Conservation (phyloP, 768 basidiomycete species). For the Naganishia vishniacii region DNA sequence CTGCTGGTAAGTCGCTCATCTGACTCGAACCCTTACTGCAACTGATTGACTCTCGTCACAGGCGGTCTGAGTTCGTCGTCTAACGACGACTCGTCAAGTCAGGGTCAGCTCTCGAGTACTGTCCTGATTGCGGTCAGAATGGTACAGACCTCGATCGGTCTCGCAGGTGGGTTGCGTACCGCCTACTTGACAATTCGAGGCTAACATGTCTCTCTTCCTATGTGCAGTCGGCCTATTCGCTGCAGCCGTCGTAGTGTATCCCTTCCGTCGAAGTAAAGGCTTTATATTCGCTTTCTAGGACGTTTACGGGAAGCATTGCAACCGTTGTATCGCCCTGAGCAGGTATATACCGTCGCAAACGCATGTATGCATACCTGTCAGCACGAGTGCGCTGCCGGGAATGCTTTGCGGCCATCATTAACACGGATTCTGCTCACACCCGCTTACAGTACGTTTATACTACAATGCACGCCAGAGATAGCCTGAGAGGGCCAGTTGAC, state of each 20-base stretch:
- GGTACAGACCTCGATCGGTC: conserved; percentile 41
- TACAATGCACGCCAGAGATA: too few species aligned
- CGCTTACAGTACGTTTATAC: too few species aligned
- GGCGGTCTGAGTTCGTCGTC: conserved; percentile 24
- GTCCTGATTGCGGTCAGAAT: conserved; percentile 32
- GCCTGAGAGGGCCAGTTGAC: too few species aligned
- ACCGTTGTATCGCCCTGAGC: neutral
- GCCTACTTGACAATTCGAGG: too few species aligned
- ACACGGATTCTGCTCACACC: too few species aligned
- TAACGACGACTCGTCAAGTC: conserved; percentile 6
- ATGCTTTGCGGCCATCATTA: too few species aligned
- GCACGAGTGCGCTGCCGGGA: too few species aligned
- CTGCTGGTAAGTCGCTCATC: conserved; percentile 35
- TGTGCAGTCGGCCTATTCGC: conserved; percentile 36
- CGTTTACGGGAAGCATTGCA: neutral
- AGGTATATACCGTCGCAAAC: neutral
- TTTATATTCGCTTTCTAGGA: conserved; percentile 39
- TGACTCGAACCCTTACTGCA: too few species aligned
- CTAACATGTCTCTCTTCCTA: neutral
- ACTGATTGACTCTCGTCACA: too few species aligned
- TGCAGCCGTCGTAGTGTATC: conserved; percentile 37
- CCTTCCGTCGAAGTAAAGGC: conserved; percentile 37
- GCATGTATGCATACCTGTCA: neutral
- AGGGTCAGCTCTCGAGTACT: conserved; percentile 19
- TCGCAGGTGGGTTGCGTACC: conserved; percentile 29